phyloP scores from a whole-genome alignment of 2,329 filamentous ascomycete species.

The Mycocentrospora acerina region DNA sequence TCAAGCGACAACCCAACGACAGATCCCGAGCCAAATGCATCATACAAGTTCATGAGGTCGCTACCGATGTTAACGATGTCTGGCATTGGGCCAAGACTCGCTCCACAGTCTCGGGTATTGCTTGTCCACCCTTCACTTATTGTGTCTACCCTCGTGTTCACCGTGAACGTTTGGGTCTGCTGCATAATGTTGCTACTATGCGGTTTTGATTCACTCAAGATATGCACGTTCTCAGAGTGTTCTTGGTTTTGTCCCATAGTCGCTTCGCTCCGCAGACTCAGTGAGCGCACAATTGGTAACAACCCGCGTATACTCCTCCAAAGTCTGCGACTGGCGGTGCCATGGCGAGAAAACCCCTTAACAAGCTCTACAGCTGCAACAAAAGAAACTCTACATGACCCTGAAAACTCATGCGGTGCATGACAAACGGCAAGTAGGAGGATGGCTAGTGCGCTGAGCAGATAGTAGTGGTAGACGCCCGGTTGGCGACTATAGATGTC shows the following conservation, averaged over 20 bases:
- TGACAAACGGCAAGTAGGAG: slow-evolving; percentile 21
- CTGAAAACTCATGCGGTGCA: slow-evolving; percentile 18
- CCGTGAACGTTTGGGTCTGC: not conserved
- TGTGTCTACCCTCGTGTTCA: not conserved
- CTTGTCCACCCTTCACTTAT: slow-evolving; percentile 2
- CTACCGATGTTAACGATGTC: slow-evolving; percentile 14
- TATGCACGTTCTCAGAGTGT: not conserved
- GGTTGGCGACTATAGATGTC: slow-evolving; percentile 23
- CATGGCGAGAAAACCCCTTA: slow-evolving; percentile 19
- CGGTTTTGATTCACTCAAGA: not conserved
- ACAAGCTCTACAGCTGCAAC: slow-evolving; percentile 20
- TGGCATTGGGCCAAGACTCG: slow-evolving; percentile 10
- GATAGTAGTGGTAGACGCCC: slow-evolving; percentile 21
- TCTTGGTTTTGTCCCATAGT: not conserved
- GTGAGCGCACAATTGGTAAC: slow-evolving; percentile 16
- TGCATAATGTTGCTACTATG: not conserved
- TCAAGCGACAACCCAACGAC: slow-evolving; percentile 1
- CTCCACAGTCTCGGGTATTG: slow-evolving; percentile 5
- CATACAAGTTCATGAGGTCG: slow-evolving; percentile 12
- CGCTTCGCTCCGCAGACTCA: slow-evolving; percentile 1
- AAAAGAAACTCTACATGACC: slow-evolving; percentile 18
- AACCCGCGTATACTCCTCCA: slow-evolving; percentile 23
- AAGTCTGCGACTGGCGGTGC: slow-evolving; percentile 18
- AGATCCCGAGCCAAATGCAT: slow-evolving; percentile 9
- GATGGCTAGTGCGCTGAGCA: slow-evolving; percentile 19